Conservation (phyloP, 1,284 basidiomycete genomes). For the Pseudozyma pruni region DNA sequence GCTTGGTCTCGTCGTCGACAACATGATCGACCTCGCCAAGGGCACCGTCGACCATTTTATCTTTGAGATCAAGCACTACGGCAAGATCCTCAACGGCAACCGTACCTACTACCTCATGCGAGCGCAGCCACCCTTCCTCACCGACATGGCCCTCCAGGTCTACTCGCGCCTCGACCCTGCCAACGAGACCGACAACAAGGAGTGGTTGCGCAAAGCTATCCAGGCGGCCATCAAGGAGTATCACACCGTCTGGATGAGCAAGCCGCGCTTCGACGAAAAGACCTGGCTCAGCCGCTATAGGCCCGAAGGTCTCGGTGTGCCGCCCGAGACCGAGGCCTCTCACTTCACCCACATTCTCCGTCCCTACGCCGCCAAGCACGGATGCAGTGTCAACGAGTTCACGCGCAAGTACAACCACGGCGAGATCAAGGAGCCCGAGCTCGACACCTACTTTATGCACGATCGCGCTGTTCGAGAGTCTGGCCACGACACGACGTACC, state of each 20-base stretch:
- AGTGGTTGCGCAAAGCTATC: conserved; percentile 93
- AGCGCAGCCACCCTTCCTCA: conserved; percentile 96
- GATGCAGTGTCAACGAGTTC: conserved; percentile 95
- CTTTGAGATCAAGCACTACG: conserved; percentile 97
- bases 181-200: conserved; percentile 81
- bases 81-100: conserved; percentile 73
- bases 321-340: conserved; percentile 96
- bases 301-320: conserved; percentile 93
- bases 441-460: conserved; percentile 97
- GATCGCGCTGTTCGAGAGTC: conserved; percentile 85
- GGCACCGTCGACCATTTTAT: conserved; percentile 98
- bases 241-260: conserved; percentile 93
- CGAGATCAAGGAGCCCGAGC: conserved; percentile 81
- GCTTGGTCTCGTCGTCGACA: conserved; percentile 92
- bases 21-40: conserved; percentile 90
- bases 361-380: conserved; percentile 90
- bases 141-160: conserved; percentile 97
- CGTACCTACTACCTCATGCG: conserved; percentile 81
- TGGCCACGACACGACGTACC: conserved; percentile 96
- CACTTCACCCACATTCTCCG: conserved; percentile 98
- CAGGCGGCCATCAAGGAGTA: conserved; percentile 98
- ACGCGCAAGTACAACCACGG: conserved; percentile 94
- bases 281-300: conserved; percentile 93
- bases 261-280: conserved; percentile 90
- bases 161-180: conserved; percentile 92